Evolutionary conservation across 2,329 filamentous ascomycete genomes (phyloP), one percentile per base, ranked within the genome.

Genomic region (Diaporthe sp.): DNA sequence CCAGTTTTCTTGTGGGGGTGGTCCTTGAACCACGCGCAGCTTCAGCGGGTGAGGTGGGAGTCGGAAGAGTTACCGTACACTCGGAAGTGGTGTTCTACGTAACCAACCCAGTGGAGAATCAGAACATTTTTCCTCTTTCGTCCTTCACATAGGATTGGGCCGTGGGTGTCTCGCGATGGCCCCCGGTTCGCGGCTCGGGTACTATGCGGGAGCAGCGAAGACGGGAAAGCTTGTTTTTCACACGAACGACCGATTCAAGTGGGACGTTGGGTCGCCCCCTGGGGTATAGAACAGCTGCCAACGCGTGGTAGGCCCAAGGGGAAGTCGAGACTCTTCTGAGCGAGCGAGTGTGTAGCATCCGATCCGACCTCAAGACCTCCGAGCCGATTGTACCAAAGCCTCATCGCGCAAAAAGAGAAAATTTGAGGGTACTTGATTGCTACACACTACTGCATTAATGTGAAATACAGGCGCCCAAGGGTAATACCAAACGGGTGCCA

Each of bases 171-270:
- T 66, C 30, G 42, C 42, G 27, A 50, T 19, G 13, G 13, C 25
- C 42, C 61, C 42, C 22, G 3, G 42, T 50, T 66, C 61, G 61
- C 61, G 30, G 30, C 61, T 66, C 61, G 61, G 42, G 27, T 50
- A 66, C 22, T 51, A n/a, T 47, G 13, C 44, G 61, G 61, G 6
- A 66, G 61, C 61, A 66, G n/a, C 61, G 61, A 66, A 66, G 61
- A 51, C 42, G 25, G 44, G 61, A 66, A 66, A 66, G 61, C 61
- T 66, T 66, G 61, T 66, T 66, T 66, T 42, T 9, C 37, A 51
- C 37, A 51, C 10, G 6, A 50, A 17, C 30, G 61, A 30, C 42
- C 22, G 42, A 37, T 66, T 66, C 42, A 32, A 25, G 39, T 50
- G 61, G 42, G 27, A 35, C 42, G 5, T 66, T 66, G 61, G 30